Evolutionary conservation across 495 filamentous ascomycete genomes (phyloP), one percentile per base, ranked within the genome.

Genomic region (Staphylotrichum tortipilum): DNA sequence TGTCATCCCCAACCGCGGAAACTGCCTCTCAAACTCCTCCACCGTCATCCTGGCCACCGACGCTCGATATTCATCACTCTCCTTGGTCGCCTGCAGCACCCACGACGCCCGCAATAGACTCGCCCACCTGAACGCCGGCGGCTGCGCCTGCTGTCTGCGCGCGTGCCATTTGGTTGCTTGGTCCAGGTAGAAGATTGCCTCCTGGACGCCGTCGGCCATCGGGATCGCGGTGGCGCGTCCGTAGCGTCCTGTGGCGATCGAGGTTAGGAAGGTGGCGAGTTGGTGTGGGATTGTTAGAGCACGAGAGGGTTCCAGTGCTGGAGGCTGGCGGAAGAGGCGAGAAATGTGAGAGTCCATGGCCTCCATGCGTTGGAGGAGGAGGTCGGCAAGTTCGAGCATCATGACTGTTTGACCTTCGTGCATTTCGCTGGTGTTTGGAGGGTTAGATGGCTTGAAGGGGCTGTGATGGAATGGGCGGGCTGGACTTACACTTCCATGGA

Each of bases 121-220:
- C 4, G 47, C 37, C 3, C 36, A 14, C 26, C 24, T 24, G n/a
- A 33, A 26, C 24, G 31, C 48, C 44, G 41, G 12, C 23, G 0
- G 10, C 26, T 30, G 36, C 18, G 33, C 7, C 14, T 17, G 3
- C 24, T 34, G 28, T 33, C 37, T 34, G 15, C 50, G 44, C 3
- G 2, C 22, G 24, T 47, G 44, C 28, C 22, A 54, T 31, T 52
- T 4, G 8, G 56, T 58, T 17, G 56, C 56, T 33, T 44, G 44
- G 21, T 58, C 56, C 17, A 54, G 37, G 38, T 54, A 49, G 26
- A 58, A 54, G n/a, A 58, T 28, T 7, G 28, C 22, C 19, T 58
- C 51, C 11, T 58, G 34, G 0, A 54, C 41, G 2, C 51, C 51
- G 18, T 54, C 37, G 3, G 18, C 28, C 14, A 58, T n/a, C 0